Evolutionary conservation across 1,284 basidiomycete genomes (phyloP).

Genomic region (Pholiota adiposa): DNA sequence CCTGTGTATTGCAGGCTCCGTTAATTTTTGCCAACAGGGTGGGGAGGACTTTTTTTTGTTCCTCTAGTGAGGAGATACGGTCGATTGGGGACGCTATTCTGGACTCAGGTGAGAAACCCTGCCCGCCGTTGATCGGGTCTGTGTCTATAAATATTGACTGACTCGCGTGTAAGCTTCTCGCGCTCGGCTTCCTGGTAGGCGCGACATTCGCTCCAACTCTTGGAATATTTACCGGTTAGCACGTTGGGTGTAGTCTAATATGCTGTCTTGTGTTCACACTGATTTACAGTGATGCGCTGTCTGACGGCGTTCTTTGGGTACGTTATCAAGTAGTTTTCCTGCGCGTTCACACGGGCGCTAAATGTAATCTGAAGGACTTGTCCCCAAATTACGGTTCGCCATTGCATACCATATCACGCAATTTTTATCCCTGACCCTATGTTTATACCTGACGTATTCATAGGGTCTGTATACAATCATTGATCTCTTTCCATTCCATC

Average conservation of each 20-base stretch:
- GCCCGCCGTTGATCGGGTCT: too few species aligned
- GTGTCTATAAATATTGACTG: background rate
- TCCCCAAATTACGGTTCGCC: background rate
- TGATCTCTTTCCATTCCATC: constrained; percentile 71
- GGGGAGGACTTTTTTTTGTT: constrained; percentile 64
- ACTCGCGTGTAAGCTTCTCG: constrained; percentile 39
- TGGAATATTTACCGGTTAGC: constrained; percentile 52
- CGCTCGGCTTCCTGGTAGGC: constrained; percentile 52
- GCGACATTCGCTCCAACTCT: constrained; percentile 58
- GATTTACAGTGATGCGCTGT: constrained; percentile 59
- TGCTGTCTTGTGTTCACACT: background rate
- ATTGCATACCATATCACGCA: too few species aligned
- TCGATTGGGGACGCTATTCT: constrained; percentile 64
- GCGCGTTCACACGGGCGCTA: constrained; percentile 50
- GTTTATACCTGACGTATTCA: too few species aligned
- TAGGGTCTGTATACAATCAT: constrained; percentile 61
- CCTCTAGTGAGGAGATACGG: constrained; percentile 62
- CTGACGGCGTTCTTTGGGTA: constrained; percentile 70
- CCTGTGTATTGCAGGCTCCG: background rate
- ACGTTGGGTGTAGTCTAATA: background rate
- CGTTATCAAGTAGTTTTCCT: constrained; percentile 11
- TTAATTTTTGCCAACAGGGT: constrained; percentile 40
- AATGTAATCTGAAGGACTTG: constrained; percentile 52
- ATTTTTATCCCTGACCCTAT: too few species aligned
- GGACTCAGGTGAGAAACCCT: constrained; percentile 49